These are phyloP conservation scores for Komagataella populi DNA, from an alignment of 805 yeast genomes.

Conservation along the genomic window DNA sequence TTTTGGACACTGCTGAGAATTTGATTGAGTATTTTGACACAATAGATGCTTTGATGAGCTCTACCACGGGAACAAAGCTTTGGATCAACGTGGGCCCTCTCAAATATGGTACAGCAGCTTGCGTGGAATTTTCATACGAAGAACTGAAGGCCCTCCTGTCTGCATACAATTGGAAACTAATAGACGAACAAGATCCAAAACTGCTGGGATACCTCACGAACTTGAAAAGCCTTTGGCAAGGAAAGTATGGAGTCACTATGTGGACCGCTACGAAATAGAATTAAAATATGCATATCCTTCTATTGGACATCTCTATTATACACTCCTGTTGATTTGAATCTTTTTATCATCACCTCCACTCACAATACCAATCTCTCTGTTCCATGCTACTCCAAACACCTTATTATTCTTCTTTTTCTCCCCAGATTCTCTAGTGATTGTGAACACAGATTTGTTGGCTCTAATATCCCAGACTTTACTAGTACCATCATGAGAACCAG, in stretches of 20 bases:
- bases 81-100: slow-evolving; percentile 94
- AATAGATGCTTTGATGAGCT: slow-evolving; percentile 29
- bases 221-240: slow-evolving; percentile 57
- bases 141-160: slow-evolving; percentile 45
- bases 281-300: background rate
- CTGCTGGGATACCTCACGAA: slow-evolving; percentile 59
- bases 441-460: slow-evolving; percentile 69
- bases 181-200: slow-evolving; percentile 20
- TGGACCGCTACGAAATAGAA: slow-evolving; percentile 24
- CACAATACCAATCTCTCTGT: slow-evolving; percentile 60
- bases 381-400: slow-evolving; percentile 85
- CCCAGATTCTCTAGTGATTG: slow-evolving; percentile 59
- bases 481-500: slow-evolving; percentile 95
- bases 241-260: slow-evolving; percentile 54
- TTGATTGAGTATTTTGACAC: slow-evolving; percentile 61
- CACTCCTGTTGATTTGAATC: slow-evolving; percentile 55
- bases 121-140: slow-evolving; percentile 59
- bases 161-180: slow-evolving; percentile 48
- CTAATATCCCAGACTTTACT: slow-evolving; percentile 93
- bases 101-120: slow-evolving; percentile 79
- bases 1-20: slow-evolving; percentile 88
- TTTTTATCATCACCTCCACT: slow-evolving; percentile 94
- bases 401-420: slow-evolving; percentile 35
- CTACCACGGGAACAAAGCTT: slow-evolving; percentile 23
- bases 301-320: background rate